Evolutionary conservation across 306 rosid genomes (phyloP).

Genomic region (Prunus mume): DNA sequence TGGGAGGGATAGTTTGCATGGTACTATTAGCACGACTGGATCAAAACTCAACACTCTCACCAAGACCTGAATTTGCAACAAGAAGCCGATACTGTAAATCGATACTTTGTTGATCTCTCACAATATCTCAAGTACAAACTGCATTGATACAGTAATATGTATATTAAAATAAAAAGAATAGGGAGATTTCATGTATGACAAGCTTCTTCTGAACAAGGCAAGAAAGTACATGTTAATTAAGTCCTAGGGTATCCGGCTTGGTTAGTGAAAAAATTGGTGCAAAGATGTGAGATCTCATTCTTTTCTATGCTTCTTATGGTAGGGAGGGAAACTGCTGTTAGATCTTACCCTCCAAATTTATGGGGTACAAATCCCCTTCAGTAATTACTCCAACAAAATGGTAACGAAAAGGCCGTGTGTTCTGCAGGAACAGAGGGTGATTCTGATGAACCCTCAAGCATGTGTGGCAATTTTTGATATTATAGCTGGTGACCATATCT

Average conservation of each 20-base stretch:
- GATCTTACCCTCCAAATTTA: not conserved
- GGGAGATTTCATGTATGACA: not conserved
- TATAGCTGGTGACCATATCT: not conserved
- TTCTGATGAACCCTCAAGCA: not conserved
- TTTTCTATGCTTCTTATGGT: not conserved
- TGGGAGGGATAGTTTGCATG: too few species aligned
- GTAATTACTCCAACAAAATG: not conserved
- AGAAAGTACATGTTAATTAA: not conserved
- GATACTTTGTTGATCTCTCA: not conserved
- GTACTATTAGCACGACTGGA: not conserved
- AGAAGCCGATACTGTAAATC: not conserved
- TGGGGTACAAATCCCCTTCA: not conserved
- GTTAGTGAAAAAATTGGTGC: not conserved
- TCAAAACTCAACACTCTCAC: not conserved
- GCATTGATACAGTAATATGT: not conserved
- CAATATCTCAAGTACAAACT: not conserved
- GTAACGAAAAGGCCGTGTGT: not conserved
- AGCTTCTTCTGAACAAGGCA: not conserved
- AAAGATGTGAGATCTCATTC: not conserved
- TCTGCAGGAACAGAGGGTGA: not conserved
- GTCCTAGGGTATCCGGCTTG: not conserved
- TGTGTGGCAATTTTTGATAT: not conserved
- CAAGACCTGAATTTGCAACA: not conserved
- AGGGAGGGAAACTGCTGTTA: not conserved
- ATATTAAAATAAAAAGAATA: not conserved